Conservation (phyloP, 176 grass and related monocot species). For the Calamus simplicifolius region DNA sequence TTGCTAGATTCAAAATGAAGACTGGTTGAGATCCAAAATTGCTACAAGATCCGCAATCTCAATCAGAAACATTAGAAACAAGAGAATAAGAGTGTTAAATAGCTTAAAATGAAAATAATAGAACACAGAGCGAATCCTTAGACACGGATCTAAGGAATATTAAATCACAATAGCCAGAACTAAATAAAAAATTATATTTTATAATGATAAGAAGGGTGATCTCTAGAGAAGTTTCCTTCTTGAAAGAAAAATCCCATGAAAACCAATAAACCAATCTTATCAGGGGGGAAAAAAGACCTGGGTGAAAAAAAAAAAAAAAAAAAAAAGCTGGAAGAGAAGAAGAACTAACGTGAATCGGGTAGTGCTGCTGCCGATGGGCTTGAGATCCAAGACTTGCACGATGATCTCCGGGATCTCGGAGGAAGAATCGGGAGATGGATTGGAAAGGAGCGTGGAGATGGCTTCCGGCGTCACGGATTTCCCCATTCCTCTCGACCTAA, state of each 20-base stretch:
- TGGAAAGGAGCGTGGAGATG: constrained; percentile 38
- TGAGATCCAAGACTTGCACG: constrained; percentile 93
- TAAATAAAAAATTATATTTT: too few relatives aligned
- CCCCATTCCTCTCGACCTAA: constrained; percentile 15
- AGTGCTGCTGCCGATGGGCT: constrained; percentile 51
- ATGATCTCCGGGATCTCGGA: constrained; percentile 45
- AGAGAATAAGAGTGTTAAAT: too few relatives aligned
- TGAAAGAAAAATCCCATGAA: not conserved
- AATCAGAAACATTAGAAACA: too few relatives aligned
- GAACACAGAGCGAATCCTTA: too few relatives aligned
- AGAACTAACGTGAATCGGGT: constrained; percentile 63
- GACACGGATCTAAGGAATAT: too few relatives aligned
- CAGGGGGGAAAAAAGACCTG: not conserved
- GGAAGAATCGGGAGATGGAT: constrained; percentile 33
- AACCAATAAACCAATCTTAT: constrained; percentile 3
- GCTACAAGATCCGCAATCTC: too few relatives aligned
- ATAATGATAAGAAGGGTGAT: too few relatives aligned
- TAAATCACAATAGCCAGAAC: too few relatives aligned
- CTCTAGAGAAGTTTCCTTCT: too few relatives aligned
- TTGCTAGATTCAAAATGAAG: too few relatives aligned
- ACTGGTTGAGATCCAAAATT: too few relatives aligned
- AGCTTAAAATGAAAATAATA: too few relatives aligned
- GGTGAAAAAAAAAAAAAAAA: not conserved
- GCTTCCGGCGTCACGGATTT: constrained; percentile 41
- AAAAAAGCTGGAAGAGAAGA: not conserved